Evolutionary conservation across 108 stramenopile genomes (phyloP).

Genomic region (Cyclotella baltica): DNA sequence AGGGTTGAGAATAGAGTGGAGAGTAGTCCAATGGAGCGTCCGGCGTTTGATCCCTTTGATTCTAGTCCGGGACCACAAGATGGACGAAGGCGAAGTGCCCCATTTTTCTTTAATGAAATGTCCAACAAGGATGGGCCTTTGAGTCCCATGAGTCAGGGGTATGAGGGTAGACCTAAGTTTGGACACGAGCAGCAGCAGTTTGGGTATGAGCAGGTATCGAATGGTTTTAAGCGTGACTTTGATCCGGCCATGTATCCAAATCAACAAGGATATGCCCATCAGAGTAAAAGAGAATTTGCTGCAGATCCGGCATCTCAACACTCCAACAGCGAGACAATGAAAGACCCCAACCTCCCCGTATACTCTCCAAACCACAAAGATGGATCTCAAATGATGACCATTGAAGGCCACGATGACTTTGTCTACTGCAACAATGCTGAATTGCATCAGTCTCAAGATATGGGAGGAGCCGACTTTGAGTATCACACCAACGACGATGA

Average conservation of each 20-base stretch:
- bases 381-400: slow-evolving; percentile 19
- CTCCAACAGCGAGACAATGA: not conserved
- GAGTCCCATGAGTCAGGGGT: too few species aligned
- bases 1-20: too few species aligned
- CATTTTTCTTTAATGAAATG: not conserved
- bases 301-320: not conserved
- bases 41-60: slow-evolving; percentile 1
- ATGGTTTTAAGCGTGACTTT: too few species aligned
- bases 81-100: not conserved
- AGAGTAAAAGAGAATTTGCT: too few species aligned
- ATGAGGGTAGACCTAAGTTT: not conserved
- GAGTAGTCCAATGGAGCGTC: too few species aligned
- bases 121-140: too few species aligned
- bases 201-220: not conserved
- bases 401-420: slow-evolving; percentile 13
- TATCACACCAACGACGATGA: slow-evolving; percentile 42
- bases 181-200: not conserved
- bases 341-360: not conserved
- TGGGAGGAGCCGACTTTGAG: slow-evolving; percentile 35
- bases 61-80: not conserved
- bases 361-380: slow-evolving; percentile 14
- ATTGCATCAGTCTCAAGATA: not conserved
- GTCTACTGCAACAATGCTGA: not conserved
- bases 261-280: too few species aligned
- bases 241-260: too few species aligned